Conservation (phyloP, 225 moss, liverwort and hornwort genomes). For the Sphagnum contortum region DNA sequence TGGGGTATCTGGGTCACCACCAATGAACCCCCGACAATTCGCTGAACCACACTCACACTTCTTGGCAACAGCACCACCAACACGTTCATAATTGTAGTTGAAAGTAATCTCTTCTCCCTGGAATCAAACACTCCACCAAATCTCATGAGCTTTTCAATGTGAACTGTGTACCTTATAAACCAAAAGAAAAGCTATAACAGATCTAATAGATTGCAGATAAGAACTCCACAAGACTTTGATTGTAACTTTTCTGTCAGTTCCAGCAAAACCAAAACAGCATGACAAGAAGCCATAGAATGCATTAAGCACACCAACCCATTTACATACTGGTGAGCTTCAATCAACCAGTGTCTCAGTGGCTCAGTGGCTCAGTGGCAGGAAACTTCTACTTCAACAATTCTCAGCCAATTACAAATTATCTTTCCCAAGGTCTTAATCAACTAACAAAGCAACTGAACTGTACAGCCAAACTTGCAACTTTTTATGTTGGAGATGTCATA, state of each 20-base stretch:
- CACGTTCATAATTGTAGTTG: slow-evolving; percentile 87
- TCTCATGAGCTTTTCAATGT: no score
- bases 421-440: no score
- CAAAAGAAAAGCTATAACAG: not conserved
- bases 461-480: no score
- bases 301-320: no score
- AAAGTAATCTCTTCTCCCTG: slow-evolving; percentile 93
- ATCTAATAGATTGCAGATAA: not conserved
- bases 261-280: not conserved
- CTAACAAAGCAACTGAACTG: no score
- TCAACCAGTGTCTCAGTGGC: no score
- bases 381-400: no score
- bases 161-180: no score
- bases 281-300: not conserved
- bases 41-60: slow-evolving; percentile 85
- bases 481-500: no score
- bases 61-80: slow-evolving; percentile 86
- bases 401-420: no score
- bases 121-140: not conserved
- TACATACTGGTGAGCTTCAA: no score
- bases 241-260: not conserved
- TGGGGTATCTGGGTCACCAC: slow-evolving; percentile 81
- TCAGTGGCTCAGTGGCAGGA: no score
- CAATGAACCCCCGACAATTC: slow-evolving; percentile 81
- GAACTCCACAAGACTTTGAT: not conserved